Percentiles rank a stretch among this genome's conserved stretches.
Evolutionary conservation across 2,329 filamentous ascomycete genomes (phyloP).

Genomic region (Botrytis squamosa): DNA sequence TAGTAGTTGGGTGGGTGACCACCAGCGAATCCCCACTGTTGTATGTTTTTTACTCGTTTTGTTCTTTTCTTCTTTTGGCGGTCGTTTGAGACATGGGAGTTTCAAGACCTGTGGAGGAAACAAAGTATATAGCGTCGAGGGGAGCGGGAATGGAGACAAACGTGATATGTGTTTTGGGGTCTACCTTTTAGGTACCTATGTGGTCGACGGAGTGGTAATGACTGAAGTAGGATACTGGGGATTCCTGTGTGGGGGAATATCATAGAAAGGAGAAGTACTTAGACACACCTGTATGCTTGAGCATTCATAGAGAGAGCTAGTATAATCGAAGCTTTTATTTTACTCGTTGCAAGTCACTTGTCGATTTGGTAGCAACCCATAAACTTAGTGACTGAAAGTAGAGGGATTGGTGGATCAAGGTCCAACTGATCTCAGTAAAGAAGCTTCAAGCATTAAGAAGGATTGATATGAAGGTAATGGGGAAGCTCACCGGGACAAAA

Average conservation of each 20-base stretch:
- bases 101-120: background rate
- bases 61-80: no score
- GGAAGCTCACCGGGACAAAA: background rate
- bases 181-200: background rate
- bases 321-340: background rate
- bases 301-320: background rate
- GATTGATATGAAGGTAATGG: background rate
- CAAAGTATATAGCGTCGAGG: background rate
- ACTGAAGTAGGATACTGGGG: background rate
- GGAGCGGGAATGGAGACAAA: background rate
- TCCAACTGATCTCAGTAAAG: background rate
- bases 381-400: background rate
- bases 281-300: background rate
- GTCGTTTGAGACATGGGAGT: background rate
- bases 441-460: background rate
- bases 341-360: background rate
- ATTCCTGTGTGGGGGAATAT: background rate
- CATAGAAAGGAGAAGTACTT: background rate
- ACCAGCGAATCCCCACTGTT: conserved; percentile 16
- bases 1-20: conserved; percentile 19
- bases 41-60: background rate
- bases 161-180: background rate
- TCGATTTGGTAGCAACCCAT: background rate
- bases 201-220: background rate
- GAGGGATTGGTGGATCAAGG: background rate